phyloP scores from a whole-genome alignment of 257 asterid genomes.

The Rubia yunnanensis region DNA sequence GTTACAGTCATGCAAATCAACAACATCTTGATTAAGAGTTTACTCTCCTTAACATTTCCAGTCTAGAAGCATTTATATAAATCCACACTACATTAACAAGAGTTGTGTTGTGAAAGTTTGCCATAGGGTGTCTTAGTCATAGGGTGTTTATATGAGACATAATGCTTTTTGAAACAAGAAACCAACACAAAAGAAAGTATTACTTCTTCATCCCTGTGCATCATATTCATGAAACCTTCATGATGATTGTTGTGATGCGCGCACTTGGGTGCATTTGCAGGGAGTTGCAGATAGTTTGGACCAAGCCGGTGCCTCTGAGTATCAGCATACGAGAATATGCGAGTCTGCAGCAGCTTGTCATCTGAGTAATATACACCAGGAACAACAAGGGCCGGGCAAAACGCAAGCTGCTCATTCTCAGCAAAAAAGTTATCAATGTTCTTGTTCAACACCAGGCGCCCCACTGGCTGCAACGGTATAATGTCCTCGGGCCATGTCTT shows the following conservation, averaged over 20 bases:
- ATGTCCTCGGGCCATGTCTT: conserved; percentile 96
- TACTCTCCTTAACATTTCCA: too few relatives aligned
- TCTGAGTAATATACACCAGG: conserved; percentile 44
- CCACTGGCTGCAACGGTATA: conserved; percentile 93
- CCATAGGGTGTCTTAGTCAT: too few relatives aligned
- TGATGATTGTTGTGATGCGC: conserved; percentile 51
- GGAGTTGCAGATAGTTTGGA: conserved; percentile 48
- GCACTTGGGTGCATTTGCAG: conserved; percentile 45
- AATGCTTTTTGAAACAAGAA: not conserved
- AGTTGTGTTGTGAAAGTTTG: too few relatives aligned
- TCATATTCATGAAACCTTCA: conserved; percentile 45
- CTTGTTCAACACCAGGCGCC: conserved; percentile 84
- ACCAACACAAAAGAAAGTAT: not conserved
- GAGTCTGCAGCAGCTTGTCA: conserved; percentile 42
- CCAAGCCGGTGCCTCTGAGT: conserved; percentile 50
- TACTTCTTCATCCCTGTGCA: conserved; percentile 60
- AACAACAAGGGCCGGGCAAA: conserved; percentile 42
- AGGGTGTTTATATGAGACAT: not conserved
- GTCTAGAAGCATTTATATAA: too few relatives aligned
- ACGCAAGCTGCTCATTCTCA: conserved; percentile 51
- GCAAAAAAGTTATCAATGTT: conserved; percentile 80
- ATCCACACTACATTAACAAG: too few relatives aligned
- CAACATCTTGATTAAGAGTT: too few relatives aligned
- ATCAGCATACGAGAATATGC: conserved; percentile 39
- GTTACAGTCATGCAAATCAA: too few relatives aligned